Conservation (phyloP, 2,329 filamentous ascomycete species). For the Hypomyces rosellus region DNA sequence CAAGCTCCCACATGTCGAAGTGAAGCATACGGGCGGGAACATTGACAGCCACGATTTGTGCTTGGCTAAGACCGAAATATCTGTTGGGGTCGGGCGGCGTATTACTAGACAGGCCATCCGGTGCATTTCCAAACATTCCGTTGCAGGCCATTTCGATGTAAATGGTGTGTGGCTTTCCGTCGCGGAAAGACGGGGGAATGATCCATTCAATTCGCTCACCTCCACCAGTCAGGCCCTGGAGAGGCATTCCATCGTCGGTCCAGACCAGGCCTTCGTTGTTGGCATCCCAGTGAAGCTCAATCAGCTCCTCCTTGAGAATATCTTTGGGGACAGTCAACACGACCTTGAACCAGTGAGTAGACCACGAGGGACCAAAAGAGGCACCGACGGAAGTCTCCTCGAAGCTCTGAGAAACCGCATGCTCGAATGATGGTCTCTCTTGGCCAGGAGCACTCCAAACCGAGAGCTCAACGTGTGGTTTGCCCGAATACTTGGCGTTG, state of each 20-base stretch:
- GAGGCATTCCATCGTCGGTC: constrained; percentile 79
- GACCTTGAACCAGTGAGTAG: constrained; percentile 95
- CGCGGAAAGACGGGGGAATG: constrained; percentile 71
- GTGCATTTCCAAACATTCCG: constrained; percentile 92
- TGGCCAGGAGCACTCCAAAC: constrained; percentile 80
- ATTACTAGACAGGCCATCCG: constrained; percentile 70
- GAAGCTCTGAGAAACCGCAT: constrained; percentile 72
- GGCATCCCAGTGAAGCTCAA: constrained; percentile 97
- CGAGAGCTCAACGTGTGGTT: constrained; percentile 73
- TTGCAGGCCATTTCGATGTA: constrained; percentile 99
- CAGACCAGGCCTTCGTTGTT: constrained; percentile 93
- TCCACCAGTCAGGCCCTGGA: constrained; percentile 87
- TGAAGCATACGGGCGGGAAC: constrained; percentile 73
- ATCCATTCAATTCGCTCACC: constrained; percentile 90
- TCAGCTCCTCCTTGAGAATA: constrained; percentile 66
- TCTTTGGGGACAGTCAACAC: constrained; percentile 68
- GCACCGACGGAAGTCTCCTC: constrained; percentile 67
- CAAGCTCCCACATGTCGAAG: constrained; percentile 95
- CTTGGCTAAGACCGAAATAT: constrained; percentile 68
- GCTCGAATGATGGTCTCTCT: constrained; percentile 76
- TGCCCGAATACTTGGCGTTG: constrained; percentile 48
- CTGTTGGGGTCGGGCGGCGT: constrained; percentile 83
- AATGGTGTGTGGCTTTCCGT: constrained; percentile 80
- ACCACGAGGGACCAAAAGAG: constrained; percentile 89
- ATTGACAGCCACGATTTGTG: constrained; percentile 86